Base-by-base conservation (phyloP, 306 rosid species). In the Nissolia schottii region DNA sequence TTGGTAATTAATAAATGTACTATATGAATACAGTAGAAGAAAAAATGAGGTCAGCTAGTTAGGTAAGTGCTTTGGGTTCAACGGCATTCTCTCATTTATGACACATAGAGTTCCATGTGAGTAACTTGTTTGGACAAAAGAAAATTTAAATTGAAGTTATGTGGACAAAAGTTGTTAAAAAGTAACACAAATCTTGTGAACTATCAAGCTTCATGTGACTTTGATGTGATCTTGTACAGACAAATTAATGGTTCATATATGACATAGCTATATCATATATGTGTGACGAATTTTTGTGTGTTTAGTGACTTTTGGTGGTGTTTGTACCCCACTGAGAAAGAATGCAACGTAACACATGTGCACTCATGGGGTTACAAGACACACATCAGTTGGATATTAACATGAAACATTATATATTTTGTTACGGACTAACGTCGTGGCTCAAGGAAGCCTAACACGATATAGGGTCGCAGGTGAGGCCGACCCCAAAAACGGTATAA, bases 61-160 rank as follows among this genome's bases (percentile, higher is more conserved):
- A 50, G 79, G 83, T 80, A 16, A n/a, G 16, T 70, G 13, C 64
- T 70, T 63, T 84, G 72, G 87, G 93, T 88, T 90, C 86, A 84
- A 84, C 90, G 90, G 87, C 82, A 62, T 88, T 84, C 75, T 62
- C 45, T 51, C 59, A 79, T 87, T 69, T 25, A 75, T 64, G 74
- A 9, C 68, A 32, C 62, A 11, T 71, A 24, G 60, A 55, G 37
- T 74, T 78, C 76, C 76, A 68, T 50, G 40, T 67, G 80, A 68
- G 37, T 67, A 72, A 64, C 63, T 56, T 31, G 61, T 46, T 62
- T 2, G 23, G 64, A 15, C 18, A 48, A 29, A 31, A 31, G 2
- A 5, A 6, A 24, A 4, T 1, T 0, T 11, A 38, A 29, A 4
- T 29, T 53, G 15, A 40, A 3, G 20, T 28, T 11, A 27, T 57